Base-by-base conservation (phyloP, 78 protist genomes). In the Dictyostelium capitatum region DNA sequence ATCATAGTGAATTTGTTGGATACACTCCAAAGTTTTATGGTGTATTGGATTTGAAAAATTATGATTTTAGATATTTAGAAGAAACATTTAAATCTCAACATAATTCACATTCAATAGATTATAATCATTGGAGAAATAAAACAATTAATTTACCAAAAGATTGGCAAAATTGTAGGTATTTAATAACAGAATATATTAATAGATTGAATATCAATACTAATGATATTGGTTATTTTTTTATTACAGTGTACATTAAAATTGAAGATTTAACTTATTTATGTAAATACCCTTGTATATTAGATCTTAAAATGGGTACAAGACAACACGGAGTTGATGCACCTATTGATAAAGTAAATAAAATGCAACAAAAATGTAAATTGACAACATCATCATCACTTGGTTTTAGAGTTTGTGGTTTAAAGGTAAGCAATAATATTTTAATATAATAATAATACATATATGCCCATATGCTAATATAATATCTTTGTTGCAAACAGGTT, bases 271-370 rank as follows among this genome's bases (percentile, higher is more conserved):
- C 93, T n/a, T 87, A 65, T 65, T 87, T 64, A 87, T 87, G 93
- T 87, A 87, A 87, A 87, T 77, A 87, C 65, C 93, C 93, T 17
- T 87, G 93, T 87, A 87, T 87, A 74, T 51, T 87, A 37, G 93
- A 87, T 69, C 56, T 87, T 46, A 87, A 87, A 62, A 87, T 87
- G 84, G 93, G 93, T 14, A 56, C 56, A 14, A 87, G 93, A 77
- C 93, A 87, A 43, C 74, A 87, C 54, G 93, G 93, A 47, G 72
- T 14, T 12, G 79, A 87, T 9, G 83, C 93, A 47, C 83, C 93
- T 37, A 14, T 20, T 14, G 93, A 87, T 48, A 87, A 87, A 51
- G 50, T 87, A 23, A 47, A 17, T 19, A 87, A 77, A 17, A 87
- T 87, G 93, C 79, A 77, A 54, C 23, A 41, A 47, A 87, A 87